Percentiles rank a stretch among this genome's conserved stretches.
These are phyloP conservation scores for Lindgomyces ingoldianus DNA, from an alignment of 495 filamentous ascomycete species.

Conservation along the genomic window DNA sequence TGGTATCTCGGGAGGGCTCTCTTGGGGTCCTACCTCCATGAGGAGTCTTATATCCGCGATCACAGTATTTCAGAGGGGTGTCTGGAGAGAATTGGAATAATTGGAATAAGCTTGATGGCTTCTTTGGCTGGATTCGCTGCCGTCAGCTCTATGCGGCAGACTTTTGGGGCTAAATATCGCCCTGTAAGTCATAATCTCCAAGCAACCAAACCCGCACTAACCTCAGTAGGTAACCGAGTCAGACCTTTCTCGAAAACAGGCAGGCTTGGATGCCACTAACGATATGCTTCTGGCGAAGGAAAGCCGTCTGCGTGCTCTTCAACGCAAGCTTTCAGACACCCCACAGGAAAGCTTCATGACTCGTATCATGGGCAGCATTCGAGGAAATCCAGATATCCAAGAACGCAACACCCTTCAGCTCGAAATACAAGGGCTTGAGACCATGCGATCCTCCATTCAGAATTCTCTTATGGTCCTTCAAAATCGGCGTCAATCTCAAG, in stretches of 20 bases:
- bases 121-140: conserved; percentile 79
- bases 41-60: conserved; percentile 34
- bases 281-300: conserved; percentile 72
- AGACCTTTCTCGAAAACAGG: conserved; percentile 69
- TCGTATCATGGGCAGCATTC: conserved; percentile 66
- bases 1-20: conserved; percentile 72
- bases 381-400: conserved; percentile 60
- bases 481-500: conserved; percentile 58
- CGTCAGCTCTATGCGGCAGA: conserved; percentile 78
- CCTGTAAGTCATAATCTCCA: conserved; percentile 38
- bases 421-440: conserved; percentile 76
- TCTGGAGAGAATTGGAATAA: conserved; percentile 74
- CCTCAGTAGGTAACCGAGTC: conserved; percentile 58
- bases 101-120: conserved; percentile 81
- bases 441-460: conserved; percentile 68
- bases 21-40: conserved; percentile 52
- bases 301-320: conserved; percentile 64
- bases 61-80: conserved; percentile 67
- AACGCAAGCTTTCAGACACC: conserved; percentile 61
- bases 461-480: conserved; percentile 61
- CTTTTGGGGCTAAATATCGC: conserved; percentile 62
- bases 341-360: conserved; percentile 61
- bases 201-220: not conserved
- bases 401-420: conserved; percentile 66
- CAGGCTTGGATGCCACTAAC: conserved; percentile 70